Evolutionary conservation across 805 yeast genomes (phyloP).

Genomic region (Saccharomycopsis javanensis): DNA sequence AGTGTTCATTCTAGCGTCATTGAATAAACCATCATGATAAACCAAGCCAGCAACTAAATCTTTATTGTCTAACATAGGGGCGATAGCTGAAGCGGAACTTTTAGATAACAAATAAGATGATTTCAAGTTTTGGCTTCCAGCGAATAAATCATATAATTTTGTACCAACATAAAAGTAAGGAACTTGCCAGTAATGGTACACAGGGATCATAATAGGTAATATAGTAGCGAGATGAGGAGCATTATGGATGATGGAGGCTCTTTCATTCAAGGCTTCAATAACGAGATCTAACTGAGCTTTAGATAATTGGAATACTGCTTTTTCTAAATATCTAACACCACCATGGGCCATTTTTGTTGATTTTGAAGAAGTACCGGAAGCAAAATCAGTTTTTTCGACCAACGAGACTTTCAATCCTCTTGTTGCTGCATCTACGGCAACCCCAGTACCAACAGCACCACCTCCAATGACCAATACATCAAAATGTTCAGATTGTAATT

Average conservation of each 20-base stretch:
- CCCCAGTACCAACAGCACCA: slow-evolving; percentile 93
- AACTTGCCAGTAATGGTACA: slow-evolving; percentile 89
- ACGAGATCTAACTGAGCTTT: slow-evolving; percentile 84
- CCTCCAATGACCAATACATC: slow-evolving; percentile 91
- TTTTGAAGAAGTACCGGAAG: slow-evolving; percentile 86
- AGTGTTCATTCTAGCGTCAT: slow-evolving; percentile 85
- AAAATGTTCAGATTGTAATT: slow-evolving; percentile 44
- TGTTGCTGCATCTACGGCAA: slow-evolving; percentile 83
- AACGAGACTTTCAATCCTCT: slow-evolving; percentile 85
- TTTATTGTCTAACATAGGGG: slow-evolving; percentile 76
- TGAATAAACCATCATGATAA: slow-evolving; percentile 91
- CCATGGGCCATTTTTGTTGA: slow-evolving; percentile 97
- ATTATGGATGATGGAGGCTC: slow-evolving; percentile 75
- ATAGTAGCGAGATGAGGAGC: slow-evolving; percentile 87
- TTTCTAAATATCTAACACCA: slow-evolving; percentile 91
- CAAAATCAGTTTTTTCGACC: slow-evolving; percentile 82
- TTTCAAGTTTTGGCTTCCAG: slow-evolving; percentile 80
- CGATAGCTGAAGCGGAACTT: slow-evolving; percentile 55
- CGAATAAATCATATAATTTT: slow-evolving; percentile 84
- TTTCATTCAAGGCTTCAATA: slow-evolving; percentile 79
- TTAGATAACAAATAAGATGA: slow-evolving; percentile 64
- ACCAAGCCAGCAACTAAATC: slow-evolving; percentile 83
- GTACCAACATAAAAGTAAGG: slow-evolving; percentile 91
- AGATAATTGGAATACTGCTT: slow-evolving; percentile 86
- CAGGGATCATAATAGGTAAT: slow-evolving; percentile 92